Conservation (phyloP, 1,284 basidiomycete genomes). For the Schizophyllum commune region DNA sequence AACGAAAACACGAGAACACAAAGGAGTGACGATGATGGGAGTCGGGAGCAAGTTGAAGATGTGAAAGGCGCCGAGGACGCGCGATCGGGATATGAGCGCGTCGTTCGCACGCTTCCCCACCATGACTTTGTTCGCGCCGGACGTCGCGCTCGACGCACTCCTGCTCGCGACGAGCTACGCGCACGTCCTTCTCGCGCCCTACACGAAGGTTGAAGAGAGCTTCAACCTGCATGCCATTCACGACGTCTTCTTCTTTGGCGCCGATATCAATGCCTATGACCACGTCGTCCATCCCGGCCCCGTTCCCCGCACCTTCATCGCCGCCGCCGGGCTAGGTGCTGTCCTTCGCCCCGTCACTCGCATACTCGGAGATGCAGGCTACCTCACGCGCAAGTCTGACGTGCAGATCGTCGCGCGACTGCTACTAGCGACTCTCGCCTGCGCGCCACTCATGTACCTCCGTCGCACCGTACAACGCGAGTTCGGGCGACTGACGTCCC, state of each 20-base stretch:
- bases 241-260: conserved; percentile 78
- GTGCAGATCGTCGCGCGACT: conserved; percentile 64
- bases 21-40: too few species aligned
- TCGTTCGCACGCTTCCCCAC: too few species aligned
- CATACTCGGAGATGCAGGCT: conserved; percentile 30
- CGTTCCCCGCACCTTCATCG: conserved; percentile 84
- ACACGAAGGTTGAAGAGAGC: conserved; percentile 96
- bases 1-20: too few species aligned
- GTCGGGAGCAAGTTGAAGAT: too few species aligned
- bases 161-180: conserved; percentile 49
- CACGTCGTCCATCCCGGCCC: conserved; percentile 87
- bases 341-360: conserved; percentile 37
- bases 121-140: conserved; percentile 19
- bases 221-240: conserved; percentile 92
- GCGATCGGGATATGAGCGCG: too few species aligned
- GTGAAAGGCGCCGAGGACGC: too few species aligned
- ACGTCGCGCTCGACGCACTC: conserved; percentile 41
- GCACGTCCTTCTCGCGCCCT: conserved; percentile 77
- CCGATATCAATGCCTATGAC: conserved; percentile 63
- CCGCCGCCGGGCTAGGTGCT: conserved; percentile 58
- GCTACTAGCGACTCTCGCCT: conserved; percentile 65
- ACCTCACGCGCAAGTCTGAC: conserved; percentile 46
- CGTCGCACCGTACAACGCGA: conserved; percentile 53
- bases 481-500: conserved; percentile 52
- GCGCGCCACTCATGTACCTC: conserved; percentile 57